Evolutionary conservation across 768 basidiomycete species (phyloP), one percentile per base, ranked within the genome.

Genomic region (Naganishia friedmannii): DNA sequence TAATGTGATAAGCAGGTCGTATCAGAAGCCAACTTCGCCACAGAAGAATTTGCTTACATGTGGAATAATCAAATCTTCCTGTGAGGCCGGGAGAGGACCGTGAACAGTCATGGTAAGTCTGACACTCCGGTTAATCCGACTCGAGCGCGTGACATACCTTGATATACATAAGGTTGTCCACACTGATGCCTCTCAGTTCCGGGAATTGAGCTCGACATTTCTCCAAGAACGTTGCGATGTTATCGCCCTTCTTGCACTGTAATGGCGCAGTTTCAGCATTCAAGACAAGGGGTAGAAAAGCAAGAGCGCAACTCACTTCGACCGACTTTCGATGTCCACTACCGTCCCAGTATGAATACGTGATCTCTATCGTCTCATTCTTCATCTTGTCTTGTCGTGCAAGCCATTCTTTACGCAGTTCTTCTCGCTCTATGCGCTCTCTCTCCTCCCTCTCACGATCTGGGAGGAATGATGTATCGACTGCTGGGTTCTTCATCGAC

Each of bases 21-120:
- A 17, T 66, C 65, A 67, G 42, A 70, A 67, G 9, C 69, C 15
- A 10, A 45, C 12, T 65, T 53, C 10, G 29, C 34, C 3, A 7
- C n/a, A n/a, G n/a, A 21, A 21, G 15, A 31, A 34, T 21, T 42
- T 12, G 81, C 89, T 54, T 82, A 93, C 94, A 77, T 94, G 93
- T 19, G 96, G 96, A 77, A 99, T 93, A 73, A 99, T 94, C 65
- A 99, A 84, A 78, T 99, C 96, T 84, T 99, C 96, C 90, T 96
- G 31, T 39, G 28, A 17, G 42, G 48, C 15, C 65, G 56, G 69
- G 26, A 19, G 31, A 13, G 53, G 19, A 56, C 42, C 12, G 31
- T 34, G 15, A 17, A 12, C 51, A n/a, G 7, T 53, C 3, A 26
- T 51, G 28, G n/a, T 53, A 12, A 67, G 34, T 51, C 19, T 2